phyloP scores from a whole-genome alignment of 805 yeast species.

The Hermanozyma aechmeae region DNA sequence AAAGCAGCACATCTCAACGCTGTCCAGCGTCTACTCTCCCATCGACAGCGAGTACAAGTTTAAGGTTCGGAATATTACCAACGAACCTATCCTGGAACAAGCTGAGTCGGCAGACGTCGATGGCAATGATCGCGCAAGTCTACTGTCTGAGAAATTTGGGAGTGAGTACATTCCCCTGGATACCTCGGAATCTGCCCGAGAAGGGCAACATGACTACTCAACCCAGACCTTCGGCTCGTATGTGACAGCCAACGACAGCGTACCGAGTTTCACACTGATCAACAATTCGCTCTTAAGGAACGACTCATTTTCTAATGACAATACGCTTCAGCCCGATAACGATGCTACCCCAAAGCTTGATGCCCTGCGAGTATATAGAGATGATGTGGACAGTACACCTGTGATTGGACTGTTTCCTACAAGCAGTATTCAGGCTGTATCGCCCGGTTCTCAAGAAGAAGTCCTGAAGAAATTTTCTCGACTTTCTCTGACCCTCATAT shows the following conservation, averaged over 20 bases:
- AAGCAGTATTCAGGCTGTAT: too few species aligned
- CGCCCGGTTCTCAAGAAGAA: too few species aligned
- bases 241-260: slow-evolving; percentile 16
- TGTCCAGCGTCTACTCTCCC: slow-evolving; percentile 29
- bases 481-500: slow-evolving; percentile 26
- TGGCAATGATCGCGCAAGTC: too few species aligned
- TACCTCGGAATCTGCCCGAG: background rate
- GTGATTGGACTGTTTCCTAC: too few species aligned
- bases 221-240: slow-evolving; percentile 18
- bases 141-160: too few species aligned
- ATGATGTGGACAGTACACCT: too few species aligned
- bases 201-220: slow-evolving; percentile 5
- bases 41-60: slow-evolving; percentile 12
- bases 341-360: slow-evolving; percentile 25
- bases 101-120: too few species aligned
- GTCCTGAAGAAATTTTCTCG: slow-evolving; percentile 27
- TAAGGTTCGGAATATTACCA: too few species aligned
- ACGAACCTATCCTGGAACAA: too few species aligned
- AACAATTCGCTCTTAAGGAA: slow-evolving; percentile 21
- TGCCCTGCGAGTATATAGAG: slow-evolving; percentile 2
- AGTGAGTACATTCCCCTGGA: too few species aligned
- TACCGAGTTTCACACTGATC: slow-evolving; percentile 25
- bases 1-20: slow-evolving; percentile 16
- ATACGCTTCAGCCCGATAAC: slow-evolving; percentile 6
- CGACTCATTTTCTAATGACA: slow-evolving; percentile 5